phyloP scores from a whole-genome alignment of 768 basidiomycete genomes.

The Lactarius pseudohatsudake region DNA sequence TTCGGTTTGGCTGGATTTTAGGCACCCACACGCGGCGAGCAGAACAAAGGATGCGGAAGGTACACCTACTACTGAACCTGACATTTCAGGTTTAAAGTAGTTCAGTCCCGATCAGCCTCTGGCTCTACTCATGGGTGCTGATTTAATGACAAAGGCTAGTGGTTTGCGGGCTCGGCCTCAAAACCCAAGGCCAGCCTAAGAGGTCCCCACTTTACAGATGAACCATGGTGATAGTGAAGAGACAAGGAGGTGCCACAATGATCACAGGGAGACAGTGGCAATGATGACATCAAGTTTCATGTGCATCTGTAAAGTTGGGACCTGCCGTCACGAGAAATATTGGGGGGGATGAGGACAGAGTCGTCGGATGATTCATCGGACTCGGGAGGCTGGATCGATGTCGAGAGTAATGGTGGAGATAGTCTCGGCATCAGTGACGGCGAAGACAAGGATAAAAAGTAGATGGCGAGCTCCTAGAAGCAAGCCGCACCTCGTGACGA shows the following conservation, averaged over 20 bases:
- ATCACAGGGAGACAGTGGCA: too few species aligned
- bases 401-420: constrained; percentile 63
- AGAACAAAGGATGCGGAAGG: background rate
- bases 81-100: too few species aligned
- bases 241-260: too few species aligned
- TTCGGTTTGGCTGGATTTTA: background rate
- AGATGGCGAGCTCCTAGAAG: constrained; percentile 28
- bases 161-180: too few species aligned
- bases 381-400: constrained; percentile 77
- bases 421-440: constrained; percentile 83
- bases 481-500: constrained; percentile 65
- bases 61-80: background rate
- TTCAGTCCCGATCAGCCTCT: too few species aligned
- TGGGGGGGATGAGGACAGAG: constrained; percentile 52
- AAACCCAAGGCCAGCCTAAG: too few species aligned
- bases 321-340: background rate
- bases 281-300: too few species aligned
- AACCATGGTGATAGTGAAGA: too few species aligned
- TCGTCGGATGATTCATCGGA: constrained; percentile 54
- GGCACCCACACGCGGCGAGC: background rate
- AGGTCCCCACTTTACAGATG: too few species aligned
- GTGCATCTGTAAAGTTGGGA: too few species aligned
- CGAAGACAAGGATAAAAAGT: constrained; percentile 61
- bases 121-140: too few species aligned
- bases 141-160: too few species aligned